Evolutionary conservation across 2,329 filamentous ascomycete genomes (phyloP).

Genomic region (Claviceps spartinae): DNA sequence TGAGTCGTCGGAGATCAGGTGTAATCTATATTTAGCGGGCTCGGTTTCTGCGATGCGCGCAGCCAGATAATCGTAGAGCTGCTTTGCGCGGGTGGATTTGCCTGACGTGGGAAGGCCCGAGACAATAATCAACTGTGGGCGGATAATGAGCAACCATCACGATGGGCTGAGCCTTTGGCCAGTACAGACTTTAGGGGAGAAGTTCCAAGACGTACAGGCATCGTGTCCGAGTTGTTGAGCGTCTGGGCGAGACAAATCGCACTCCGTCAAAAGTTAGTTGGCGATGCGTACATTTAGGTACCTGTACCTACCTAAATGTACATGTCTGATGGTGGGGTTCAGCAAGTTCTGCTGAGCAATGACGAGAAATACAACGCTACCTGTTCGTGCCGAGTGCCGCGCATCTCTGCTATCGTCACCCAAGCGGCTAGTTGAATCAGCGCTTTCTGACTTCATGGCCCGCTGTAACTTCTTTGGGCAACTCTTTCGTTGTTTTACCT

Average conservation of each 20-base stretch:
- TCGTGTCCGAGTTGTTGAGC: not conserved
- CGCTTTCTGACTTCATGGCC: not conserved
- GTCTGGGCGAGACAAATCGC: not conserved
- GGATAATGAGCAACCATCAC: slow-evolving; percentile 3
- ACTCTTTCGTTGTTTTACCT: not conserved
- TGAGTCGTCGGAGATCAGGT: slow-evolving; percentile 60
- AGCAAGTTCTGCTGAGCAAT: not conserved
- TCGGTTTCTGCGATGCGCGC: slow-evolving; percentile 32
- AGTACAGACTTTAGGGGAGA: not conserved
- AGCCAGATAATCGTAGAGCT: slow-evolving; percentile 52
- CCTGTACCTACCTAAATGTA: too few species aligned
- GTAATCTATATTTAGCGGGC: slow-evolving; percentile 45
- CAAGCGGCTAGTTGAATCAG: too few species aligned
- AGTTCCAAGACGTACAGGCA: slow-evolving; percentile 1
- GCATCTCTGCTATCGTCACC: too few species aligned
- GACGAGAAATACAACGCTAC: not conserved
- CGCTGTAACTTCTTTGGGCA: not conserved
- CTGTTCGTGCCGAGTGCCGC: not conserved
- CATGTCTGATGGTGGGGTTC: not conserved
- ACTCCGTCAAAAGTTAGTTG: not conserved
- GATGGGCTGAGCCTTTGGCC: not conserved
- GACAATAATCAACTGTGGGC: slow-evolving; percentile 48
- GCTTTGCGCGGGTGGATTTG: slow-evolving; percentile 51
- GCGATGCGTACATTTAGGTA: not conserved
- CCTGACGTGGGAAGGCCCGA: slow-evolving; percentile 55